These are phyloP conservation scores for Physocladia obscura DNA, from an alignment of 192 early-diverging fungal genomes.

Conservation along the genomic window DNA sequence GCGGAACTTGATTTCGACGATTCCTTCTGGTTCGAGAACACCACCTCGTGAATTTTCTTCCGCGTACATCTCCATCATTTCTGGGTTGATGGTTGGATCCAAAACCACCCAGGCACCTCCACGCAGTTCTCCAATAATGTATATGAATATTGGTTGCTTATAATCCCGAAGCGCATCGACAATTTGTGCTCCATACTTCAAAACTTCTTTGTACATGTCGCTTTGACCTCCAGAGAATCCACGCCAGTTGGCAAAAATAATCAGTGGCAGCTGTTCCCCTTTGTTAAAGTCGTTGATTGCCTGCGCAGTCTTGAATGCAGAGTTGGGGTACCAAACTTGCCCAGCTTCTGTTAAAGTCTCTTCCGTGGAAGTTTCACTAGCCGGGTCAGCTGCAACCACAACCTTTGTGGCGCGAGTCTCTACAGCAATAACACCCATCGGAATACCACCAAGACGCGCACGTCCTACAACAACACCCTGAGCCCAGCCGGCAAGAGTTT, in stretches of 20 bases:
- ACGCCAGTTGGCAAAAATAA: constrained; percentile 99
- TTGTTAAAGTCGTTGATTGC: constrained; percentile 99
- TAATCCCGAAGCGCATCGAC: constrained; percentile 95
- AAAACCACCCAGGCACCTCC: constrained; percentile 98
- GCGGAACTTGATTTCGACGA: constrained; percentile 98
- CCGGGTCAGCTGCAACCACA: constrained; percentile 91
- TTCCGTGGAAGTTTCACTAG: constrained; percentile 84
- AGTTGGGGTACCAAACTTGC: constrained; percentile 98
- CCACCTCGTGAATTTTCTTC: constrained; percentile 87
- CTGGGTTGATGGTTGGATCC: constrained; percentile 92
- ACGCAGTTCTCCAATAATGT: constrained; percentile 94
- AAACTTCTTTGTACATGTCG: constrained; percentile 97
- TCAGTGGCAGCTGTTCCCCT: constrained; percentile 95
- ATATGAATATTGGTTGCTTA: constrained; percentile 97
- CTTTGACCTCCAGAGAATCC: constrained; percentile 98
- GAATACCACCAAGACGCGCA: constrained; percentile 93
- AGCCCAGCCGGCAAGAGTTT: constrained; percentile 96
- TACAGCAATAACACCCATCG: constrained; percentile 95
- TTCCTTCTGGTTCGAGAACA: constrained; percentile 94
- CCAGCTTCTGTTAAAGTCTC: constrained; percentile 89
- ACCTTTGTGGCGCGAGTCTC: constrained; percentile 91
- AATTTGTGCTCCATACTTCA: constrained; percentile 96
- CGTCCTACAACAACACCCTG: constrained; percentile 94
- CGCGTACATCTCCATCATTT: constrained; percentile 99
- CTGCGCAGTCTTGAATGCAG: constrained; percentile 98